Base-by-base conservation (phyloP, 179 eudicot species). In the Drosera spatulata region DNA sequence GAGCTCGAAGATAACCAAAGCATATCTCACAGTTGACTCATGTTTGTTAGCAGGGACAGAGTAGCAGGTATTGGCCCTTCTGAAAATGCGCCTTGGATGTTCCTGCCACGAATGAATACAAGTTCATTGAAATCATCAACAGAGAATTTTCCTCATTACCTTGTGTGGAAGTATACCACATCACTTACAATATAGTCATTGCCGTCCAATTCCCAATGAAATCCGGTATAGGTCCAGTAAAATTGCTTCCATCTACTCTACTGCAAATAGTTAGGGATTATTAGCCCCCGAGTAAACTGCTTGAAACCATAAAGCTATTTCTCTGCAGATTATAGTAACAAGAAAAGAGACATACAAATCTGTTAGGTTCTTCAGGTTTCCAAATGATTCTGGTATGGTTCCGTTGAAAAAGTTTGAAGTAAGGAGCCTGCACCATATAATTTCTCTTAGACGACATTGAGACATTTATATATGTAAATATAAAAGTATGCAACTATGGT, bases 51-150 rank as follows among this genome's bases (percentile, higher is more conserved):
- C 52, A 4, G 47, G 49, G 89, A 79, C 46, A 87, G 71, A 67
- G 66, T 65, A 48, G 79, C 68, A 61, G 97, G 97, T 78, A 91
- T 73, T 5, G 97, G 94, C 39, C 96, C 96, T 67, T 77, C 71
- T 84, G 87, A 61, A 43, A 71, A 58, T 48, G 97, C 79, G 58
- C 97, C 97, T 74, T 85, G 86, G 77, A 91, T 44, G 70, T 80
- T 73, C 73, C 97, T 83, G 71, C 55, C 66, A 74, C 6, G 39
- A 46, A 13, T 44, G 14, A 33, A 49, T n/a, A 62, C 52, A 53
- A 5, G 37, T n/a, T 14, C 38, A 14, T 5, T n/a, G 14, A 38
- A 6, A 7, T n/a, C 7, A 14, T 4, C 37, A 53, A 10, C 3
- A 53, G 37, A 7, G 5, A 53, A 22, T 22, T 22, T 22, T 22